phyloP scores from a whole-genome alignment of 1,139 yeast genomes.

The Nadsonia commutata region DNA sequence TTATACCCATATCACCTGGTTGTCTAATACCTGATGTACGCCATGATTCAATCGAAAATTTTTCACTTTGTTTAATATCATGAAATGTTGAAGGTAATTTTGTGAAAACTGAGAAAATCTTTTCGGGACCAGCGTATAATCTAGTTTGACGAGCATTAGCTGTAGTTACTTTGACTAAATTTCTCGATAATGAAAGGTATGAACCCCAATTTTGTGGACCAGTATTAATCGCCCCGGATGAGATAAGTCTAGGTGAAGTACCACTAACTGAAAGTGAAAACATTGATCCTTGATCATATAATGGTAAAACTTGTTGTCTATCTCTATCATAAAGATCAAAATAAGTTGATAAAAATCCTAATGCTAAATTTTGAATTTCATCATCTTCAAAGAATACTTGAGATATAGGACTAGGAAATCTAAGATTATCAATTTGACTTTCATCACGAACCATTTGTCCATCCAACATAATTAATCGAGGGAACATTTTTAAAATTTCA shows the following conservation, averaged over 20 bases:
- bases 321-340: slow-evolving; percentile 71
- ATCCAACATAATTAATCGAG: slow-evolving; percentile 64
- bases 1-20: slow-evolving; percentile 60
- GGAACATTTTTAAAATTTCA: slow-evolving; percentile 60
- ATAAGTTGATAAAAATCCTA: slow-evolving; percentile 62
- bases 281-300: slow-evolving; percentile 74
- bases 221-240: slow-evolving; percentile 9
- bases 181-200: slow-evolving; percentile 49
- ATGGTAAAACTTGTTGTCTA: slow-evolving; percentile 49
- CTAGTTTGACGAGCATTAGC: slow-evolving; percentile 40
- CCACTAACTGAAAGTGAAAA: slow-evolving; percentile 55
- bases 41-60: slow-evolving; percentile 69
- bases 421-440: slow-evolving; percentile 34
- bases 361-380: slow-evolving; percentile 56
- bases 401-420: slow-evolving; percentile 32
- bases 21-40: slow-evolving; percentile 26
- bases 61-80: slow-evolving; percentile 44
- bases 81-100: slow-evolving; percentile 68
- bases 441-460: slow-evolving; percentile 70
- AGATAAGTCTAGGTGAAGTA: slow-evolving; percentile 27
- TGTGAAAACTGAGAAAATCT: slow-evolving; percentile 45
- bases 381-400: slow-evolving; percentile 69
- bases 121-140: slow-evolving; percentile 57
- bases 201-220: slow-evolving; percentile 17
- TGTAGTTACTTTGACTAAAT: slow-evolving; percentile 53